These are phyloP conservation scores for Chaetoceros muelleri DNA, from an alignment of 108 stramenopile species.

Conservation along the genomic window DNA sequence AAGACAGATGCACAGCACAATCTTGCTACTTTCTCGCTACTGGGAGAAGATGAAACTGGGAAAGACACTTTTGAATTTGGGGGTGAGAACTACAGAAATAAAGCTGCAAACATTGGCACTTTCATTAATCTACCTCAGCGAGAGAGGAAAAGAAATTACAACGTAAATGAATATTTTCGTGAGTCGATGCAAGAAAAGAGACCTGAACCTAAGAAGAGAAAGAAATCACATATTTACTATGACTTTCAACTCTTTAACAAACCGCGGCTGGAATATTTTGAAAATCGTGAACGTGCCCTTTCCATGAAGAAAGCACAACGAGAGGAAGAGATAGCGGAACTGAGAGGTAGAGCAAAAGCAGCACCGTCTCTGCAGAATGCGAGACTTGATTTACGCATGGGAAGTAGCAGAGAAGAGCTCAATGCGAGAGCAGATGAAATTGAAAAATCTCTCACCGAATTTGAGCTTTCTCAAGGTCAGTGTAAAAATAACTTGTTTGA, in stretches of 20 bases:
- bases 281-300: slow-evolving; percentile 63
- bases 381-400: slow-evolving; percentile 1
- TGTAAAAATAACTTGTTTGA: slow-evolving; percentile 2
- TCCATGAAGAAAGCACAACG: slow-evolving; percentile 58
- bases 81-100: slow-evolving; percentile 84
- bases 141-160: slow-evolving; percentile 95
- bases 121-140: slow-evolving; percentile 95
- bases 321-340: slow-evolving; percentile 52
- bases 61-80: slow-evolving; percentile 83
- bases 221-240: slow-evolving; percentile 81
- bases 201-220: slow-evolving; percentile 63
- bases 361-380: slow-evolving; percentile 14
- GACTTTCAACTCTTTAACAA: slow-evolving; percentile 93
- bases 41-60: slow-evolving; percentile 70
- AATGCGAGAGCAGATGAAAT: background rate
- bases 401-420: slow-evolving; percentile 5
- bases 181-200: slow-evolving; percentile 37
- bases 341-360: slow-evolving; percentile 40
- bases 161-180: slow-evolving; percentile 89
- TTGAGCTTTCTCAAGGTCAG: background rate
- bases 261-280: slow-evolving; percentile 59
- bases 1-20: slow-evolving; percentile 94
- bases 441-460: slow-evolving; percentile 6
- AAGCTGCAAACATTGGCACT: slow-evolving; percentile 41
- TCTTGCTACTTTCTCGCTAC: slow-evolving; percentile 84